Percentiles rank a stretch among this genome's conserved stretches.
Conservation (phyloP, 2,329 filamentous ascomycete genomes). For the Fusarium camptoceras region DNA sequence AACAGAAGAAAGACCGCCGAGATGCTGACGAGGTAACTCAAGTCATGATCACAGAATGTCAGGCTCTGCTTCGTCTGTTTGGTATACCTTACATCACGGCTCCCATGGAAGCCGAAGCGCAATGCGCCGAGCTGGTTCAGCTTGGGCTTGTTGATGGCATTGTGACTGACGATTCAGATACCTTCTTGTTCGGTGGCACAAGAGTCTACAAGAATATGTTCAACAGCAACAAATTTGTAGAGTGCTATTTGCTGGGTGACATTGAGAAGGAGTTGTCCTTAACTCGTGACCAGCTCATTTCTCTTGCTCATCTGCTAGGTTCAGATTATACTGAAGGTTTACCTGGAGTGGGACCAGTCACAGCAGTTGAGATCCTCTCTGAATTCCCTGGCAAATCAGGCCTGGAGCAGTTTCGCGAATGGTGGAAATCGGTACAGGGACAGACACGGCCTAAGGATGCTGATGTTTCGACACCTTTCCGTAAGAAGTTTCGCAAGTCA, state of each 20-base stretch:
- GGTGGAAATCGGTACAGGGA: conserved; percentile 85
- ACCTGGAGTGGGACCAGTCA: conserved; percentile 91
- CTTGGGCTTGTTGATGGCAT: conserved; percentile 95
- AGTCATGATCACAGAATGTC: conserved; percentile 95
- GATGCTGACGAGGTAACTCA: conserved; percentile 98
- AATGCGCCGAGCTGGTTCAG: conserved; percentile 90
- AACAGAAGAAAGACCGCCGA: conserved; percentile 95
- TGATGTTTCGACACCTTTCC: conserved; percentile 72
- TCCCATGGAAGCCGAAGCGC: conserved; percentile 98
- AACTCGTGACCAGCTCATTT: conserved; percentile 86
- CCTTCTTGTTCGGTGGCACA: conserved; percentile 95
- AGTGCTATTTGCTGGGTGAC: conserved; percentile 89
- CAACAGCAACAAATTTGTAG: conserved; percentile 96
- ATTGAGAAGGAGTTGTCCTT: conserved; percentile 91
- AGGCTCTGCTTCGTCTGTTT: conserved; percentile 88
- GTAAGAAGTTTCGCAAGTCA: conserved; percentile 84
- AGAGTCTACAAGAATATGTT: conserved; percentile 99
- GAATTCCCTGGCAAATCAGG: conserved; percentile 77
- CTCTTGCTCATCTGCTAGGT: conserved; percentile 89
- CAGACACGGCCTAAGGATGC: conserved; percentile 72
- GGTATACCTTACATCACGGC: conserved; percentile 96
- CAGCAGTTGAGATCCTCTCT: conserved; percentile 90
- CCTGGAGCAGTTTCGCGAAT: conserved; percentile 82
- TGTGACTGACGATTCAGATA: conserved; percentile 97
- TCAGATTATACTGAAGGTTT: conserved; percentile 96